A percentile compares a stretch with the other conserved stretches of the same genome.
phyloP scores from a whole-genome alignment of 2,329 filamentous ascomycete species.

The Verticillium zaregamsianum region DNA sequence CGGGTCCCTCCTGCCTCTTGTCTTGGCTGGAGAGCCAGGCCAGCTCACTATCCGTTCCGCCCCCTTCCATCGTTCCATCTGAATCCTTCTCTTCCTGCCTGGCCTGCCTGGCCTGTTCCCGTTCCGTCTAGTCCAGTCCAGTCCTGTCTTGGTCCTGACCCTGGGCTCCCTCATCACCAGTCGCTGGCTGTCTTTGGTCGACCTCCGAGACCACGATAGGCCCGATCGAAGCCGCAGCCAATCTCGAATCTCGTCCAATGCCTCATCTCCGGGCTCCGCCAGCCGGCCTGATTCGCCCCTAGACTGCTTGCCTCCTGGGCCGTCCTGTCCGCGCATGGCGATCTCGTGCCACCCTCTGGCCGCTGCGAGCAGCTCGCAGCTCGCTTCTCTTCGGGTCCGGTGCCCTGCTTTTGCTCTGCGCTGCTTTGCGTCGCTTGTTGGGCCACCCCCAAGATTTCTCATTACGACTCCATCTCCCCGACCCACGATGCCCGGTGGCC shows the following conservation, averaged over 20 bases:
- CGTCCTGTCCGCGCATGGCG: background rate
- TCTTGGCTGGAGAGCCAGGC: background rate
- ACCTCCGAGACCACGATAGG: background rate
- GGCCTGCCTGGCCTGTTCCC: background rate
- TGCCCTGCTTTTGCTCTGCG: background rate
- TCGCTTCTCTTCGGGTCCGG: background rate
- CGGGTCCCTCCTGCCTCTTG: background rate
- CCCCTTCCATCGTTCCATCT: background rate
- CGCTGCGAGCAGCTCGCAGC: background rate
- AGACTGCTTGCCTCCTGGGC: background rate
- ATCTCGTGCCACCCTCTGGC: background rate
- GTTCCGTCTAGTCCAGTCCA: background rate
- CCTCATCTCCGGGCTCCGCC: background rate
- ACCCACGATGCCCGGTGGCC: background rate
- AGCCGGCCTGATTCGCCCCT: background rate
- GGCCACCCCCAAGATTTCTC: background rate
- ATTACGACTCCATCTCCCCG: background rate
- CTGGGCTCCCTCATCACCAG: background rate
- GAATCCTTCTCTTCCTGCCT: background rate
- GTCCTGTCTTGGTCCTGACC: background rate
- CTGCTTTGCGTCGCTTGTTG: background rate
- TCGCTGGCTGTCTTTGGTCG: background rate
- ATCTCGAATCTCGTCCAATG: background rate
- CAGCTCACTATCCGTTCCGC: background rate
- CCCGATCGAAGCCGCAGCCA: background rate